Percentiles rank a stretch among this genome's conserved stretches.
phyloP scores from a whole-genome alignment of 2,329 filamentous ascomycete genomes.

The Fusarium domesticum region DNA sequence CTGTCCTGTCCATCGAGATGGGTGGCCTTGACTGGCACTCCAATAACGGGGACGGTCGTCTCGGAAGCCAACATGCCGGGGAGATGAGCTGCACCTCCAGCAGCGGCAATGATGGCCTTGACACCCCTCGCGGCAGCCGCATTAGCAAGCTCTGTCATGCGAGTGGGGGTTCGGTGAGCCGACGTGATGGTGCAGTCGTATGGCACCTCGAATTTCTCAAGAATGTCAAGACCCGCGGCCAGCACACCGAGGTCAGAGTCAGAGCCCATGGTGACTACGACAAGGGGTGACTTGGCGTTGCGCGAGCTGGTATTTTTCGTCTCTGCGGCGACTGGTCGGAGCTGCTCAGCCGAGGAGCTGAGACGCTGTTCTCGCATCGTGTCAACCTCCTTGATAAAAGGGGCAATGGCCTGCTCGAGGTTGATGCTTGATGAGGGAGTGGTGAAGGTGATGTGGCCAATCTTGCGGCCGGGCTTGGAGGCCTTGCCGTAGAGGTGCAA shows the following conservation, averaged over 20 bases:
- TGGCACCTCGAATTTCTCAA: conserved; percentile 68
- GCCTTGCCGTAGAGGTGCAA: conserved; percentile 92
- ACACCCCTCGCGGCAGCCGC: conserved; percentile 63
- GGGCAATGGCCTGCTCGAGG: conserved; percentile 56
- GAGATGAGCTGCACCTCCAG: conserved; percentile 69
- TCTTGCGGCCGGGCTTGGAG: conserved; percentile 85
- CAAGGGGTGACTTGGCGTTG: conserved; percentile 49
- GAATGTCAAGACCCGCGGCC: conserved; percentile 61
- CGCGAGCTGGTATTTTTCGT: conserved; percentile 15
- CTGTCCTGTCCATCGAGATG: conserved; percentile 70
- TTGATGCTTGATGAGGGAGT: conserved; percentile 64
- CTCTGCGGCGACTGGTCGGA: conserved; percentile 34
- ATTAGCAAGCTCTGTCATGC: conserved; percentile 66
- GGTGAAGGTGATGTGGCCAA: conserved; percentile 87
- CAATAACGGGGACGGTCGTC: conserved; percentile 71
- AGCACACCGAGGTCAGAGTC: conserved; percentile 73
- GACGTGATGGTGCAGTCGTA: conserved; percentile 74
- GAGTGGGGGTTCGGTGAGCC: conserved; percentile 70
- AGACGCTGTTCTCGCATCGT: conserved; percentile 55
- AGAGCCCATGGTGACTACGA: conserved; percentile 81
- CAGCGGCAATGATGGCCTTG: conserved; percentile 72
- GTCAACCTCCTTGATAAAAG: conserved; percentile 65
- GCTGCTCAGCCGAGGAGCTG: conserved; percentile 36
- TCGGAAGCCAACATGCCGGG: conserved; percentile 74
- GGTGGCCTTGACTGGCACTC: conserved; percentile 72